Evolutionary conservation across 1,284 basidiomycete genomes (phyloP).

Genomic region (Ceratobasidium papillatum): DNA sequence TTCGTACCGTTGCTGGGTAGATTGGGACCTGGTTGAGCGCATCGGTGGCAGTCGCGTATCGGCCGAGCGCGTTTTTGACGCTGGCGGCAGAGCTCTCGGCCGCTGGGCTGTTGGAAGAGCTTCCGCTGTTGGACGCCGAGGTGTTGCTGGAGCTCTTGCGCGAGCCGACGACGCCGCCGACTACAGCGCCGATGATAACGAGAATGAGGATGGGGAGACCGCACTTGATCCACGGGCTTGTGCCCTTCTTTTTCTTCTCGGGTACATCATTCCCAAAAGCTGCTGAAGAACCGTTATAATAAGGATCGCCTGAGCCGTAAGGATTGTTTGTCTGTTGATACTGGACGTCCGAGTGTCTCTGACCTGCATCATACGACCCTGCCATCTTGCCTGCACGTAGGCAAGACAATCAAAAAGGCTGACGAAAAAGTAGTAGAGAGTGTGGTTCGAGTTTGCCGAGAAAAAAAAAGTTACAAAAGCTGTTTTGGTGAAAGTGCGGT

Average conservation of each 20-base stretch:
- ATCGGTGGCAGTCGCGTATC: constrained; percentile 79
- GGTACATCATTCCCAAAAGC: constrained; percentile 26
- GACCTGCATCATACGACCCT: constrained; percentile 43
- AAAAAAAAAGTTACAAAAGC: constrained; percentile 9
- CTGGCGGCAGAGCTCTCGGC: constrained; percentile 64
- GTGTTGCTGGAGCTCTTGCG: constrained; percentile 60
- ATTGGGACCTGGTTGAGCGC: constrained; percentile 77
- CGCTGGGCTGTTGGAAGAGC: constrained; percentile 50
- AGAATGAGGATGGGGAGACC: constrained; percentile 70
- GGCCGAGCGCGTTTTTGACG: constrained; percentile 67
- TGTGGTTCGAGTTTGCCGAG: constrained; percentile 16
- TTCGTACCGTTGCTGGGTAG: constrained; percentile 85
- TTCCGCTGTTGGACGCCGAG: constrained; percentile 47
- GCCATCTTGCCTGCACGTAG: constrained; percentile 6
- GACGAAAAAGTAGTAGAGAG: constrained; percentile 18
- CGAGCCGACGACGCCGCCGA: constrained; percentile 79
- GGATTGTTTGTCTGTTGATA: constrained; percentile 45
- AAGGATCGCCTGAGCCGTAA: constrained; percentile 45
- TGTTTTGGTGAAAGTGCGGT: not conserved
- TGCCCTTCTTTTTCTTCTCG: constrained; percentile 52
- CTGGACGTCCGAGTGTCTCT: constrained; percentile 45
- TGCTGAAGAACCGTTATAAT: constrained; percentile 45
- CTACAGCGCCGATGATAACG: constrained; percentile 76
- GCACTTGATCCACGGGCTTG: constrained; percentile 70
- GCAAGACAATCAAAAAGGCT: constrained; percentile 10